Percentiles rank a stretch among this genome's conserved stretches.
phyloP scores from a whole-genome alignment of 129 eudicot genomes.

The Helianthus tuberosus region DNA sequence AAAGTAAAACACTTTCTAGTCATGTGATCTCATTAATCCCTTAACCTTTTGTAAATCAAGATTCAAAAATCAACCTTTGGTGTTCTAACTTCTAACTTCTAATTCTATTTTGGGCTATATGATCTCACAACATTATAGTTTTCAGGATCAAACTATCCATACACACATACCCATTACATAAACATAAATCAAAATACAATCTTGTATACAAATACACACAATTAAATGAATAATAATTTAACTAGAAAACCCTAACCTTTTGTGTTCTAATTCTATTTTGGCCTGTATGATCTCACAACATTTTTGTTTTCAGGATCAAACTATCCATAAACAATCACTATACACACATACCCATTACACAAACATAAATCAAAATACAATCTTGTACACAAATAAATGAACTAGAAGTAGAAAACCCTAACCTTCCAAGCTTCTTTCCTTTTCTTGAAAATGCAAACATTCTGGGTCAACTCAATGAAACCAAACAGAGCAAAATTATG shows the following conservation, averaged over 20 bases:
- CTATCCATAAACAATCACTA: neutral
- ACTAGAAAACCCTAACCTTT: constrained; percentile 49
- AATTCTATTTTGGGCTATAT: neutral
- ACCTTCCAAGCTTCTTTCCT: constrained; percentile 96
- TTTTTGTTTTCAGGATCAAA: constrained; percentile 5
- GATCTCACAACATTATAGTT: neutral
- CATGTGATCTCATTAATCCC: neutral
- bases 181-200: constrained; percentile 13
- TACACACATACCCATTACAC: constrained; percentile 3
- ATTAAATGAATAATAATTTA: neutral
- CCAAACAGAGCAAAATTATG: constrained; percentile 11
- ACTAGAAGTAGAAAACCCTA: constrained; percentile 1
- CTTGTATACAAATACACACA: constrained; percentile 14
- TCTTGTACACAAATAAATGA: neutral
- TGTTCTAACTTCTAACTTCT: neutral
- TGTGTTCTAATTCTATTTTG: neutral
- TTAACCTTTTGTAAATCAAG: constrained; percentile 25
- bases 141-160: neutral
- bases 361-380: constrained; percentile 15
- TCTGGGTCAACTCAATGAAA: constrained; percentile 19
- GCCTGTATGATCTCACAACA: neutral
- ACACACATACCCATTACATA: constrained; percentile 6
- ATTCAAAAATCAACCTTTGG: constrained; percentile 11
- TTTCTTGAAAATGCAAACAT: constrained; percentile 90
- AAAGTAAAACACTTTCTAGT: constrained; percentile 3